A percentile compares a stretch with the other conserved stretches of the same genome.
Conservation (phyloP, 768 basidiomycete genomes). For the Suillus clintonianus region DNA sequence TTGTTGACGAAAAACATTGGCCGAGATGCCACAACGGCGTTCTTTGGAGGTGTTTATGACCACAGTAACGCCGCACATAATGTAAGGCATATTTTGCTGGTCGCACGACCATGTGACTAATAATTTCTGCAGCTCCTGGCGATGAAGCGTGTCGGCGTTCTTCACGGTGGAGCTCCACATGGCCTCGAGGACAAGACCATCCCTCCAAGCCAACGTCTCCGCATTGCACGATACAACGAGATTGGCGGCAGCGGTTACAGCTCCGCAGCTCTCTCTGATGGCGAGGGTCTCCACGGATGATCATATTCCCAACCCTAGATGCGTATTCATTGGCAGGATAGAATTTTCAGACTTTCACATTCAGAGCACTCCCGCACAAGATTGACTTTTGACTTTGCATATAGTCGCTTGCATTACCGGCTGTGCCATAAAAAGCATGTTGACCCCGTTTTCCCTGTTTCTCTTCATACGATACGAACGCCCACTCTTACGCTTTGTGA, state of each 20-base stretch:
- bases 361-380: neutral
- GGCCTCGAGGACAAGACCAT: conserved; percentile 62
- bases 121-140: conserved; percentile 21
- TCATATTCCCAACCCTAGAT: neutral
- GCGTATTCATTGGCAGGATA: neutral
- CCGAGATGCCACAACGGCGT: conserved; percentile 89
- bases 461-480: conserved; percentile 14
- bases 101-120: conserved; percentile 6
- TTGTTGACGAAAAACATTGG: conserved; percentile 83
- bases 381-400: conserved; percentile 4
- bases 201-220: conserved; percentile 73
- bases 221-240: conserved; percentile 67
- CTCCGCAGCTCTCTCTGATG: conserved; percentile 59
- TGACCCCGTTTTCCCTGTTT: neutral
- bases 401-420: conserved; percentile 6
- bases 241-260: conserved; percentile 50
- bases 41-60: conserved; percentile 91
- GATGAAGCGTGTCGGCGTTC: conserved; percentile 60
- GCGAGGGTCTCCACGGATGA: conserved; percentile 51
- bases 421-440: conserved; percentile 2
- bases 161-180: conserved; percentile 54
- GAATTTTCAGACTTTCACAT: neutral
- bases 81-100: conserved; percentile 37
- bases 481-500: conserved; percentile 13
- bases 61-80: conserved; percentile 90